These are phyloP conservation scores for Volvox carteri DNA, from an alignment of 163 green algal species.

Conservation along the genomic window DNA sequence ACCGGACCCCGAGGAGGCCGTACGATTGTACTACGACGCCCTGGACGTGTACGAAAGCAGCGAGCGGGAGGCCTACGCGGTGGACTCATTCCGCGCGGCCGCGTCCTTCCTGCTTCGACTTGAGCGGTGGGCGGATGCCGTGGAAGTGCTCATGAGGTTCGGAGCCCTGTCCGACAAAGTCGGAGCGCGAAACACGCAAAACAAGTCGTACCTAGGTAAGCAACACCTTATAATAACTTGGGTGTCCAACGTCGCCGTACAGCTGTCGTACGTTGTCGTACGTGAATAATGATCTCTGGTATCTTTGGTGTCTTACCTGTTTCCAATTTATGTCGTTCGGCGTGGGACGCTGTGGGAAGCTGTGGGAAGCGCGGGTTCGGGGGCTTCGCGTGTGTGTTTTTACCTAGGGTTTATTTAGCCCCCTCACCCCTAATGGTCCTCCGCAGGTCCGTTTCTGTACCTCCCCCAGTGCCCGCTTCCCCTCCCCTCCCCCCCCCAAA, in stretches of 20 bases:
- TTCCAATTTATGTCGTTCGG: no score
- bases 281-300: no score
- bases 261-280: no score
- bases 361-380: no score
- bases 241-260: no score
- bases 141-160: slow-evolving; percentile 76
- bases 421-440: no score
- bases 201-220: slow-evolving; percentile 80
- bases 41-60: slow-evolving; percentile 81
- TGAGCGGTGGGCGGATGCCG: slow-evolving; percentile 71
- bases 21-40: slow-evolving; percentile 74
- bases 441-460: no score
- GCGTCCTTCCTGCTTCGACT: slow-evolving; percentile 60
- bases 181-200: slow-evolving; percentile 67
- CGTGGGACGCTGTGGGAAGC: no score
- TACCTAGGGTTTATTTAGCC: no score
- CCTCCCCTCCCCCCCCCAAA: not conserved
- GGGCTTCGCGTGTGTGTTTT: no score
- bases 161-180: slow-evolving; percentile 70
- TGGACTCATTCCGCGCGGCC: slow-evolving; percentile 77
- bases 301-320: no score
- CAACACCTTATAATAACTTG: no score
- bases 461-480: not conserved
- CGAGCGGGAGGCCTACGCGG: slow-evolving; percentile 66
- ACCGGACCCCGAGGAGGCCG: slow-evolving; percentile 62